These are phyloP conservation scores for Sporisorium iseilematis-ciliati DNA, from an alignment of 1,284 basidiomycete species.

Conservation along the genomic window DNA sequence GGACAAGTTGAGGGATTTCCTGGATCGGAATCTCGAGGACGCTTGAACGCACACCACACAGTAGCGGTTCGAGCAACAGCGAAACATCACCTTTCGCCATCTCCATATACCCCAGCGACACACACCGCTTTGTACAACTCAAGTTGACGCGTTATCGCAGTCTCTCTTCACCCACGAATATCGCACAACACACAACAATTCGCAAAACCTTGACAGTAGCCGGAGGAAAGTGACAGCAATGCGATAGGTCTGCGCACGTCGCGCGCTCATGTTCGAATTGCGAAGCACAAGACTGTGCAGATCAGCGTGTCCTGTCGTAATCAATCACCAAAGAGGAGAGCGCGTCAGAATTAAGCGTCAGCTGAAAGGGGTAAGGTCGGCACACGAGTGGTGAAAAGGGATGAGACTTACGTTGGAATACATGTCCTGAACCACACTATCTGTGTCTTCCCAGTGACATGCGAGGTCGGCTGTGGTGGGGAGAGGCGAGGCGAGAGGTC, in stretches of 20 bases:
- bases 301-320: constrained; percentile 48
- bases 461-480: constrained; percentile 50
- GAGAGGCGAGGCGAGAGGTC: neutral
- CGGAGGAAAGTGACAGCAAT: no score
- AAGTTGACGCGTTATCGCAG: neutral
- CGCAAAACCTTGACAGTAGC: no score
- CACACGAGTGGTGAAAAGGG: neutral
- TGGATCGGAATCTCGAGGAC: constrained; percentile 56
- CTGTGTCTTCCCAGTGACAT: constrained; percentile 61
- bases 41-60: constrained; percentile 20
- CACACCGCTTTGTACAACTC: neutral
- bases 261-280: constrained; percentile 42
- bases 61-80: no score
- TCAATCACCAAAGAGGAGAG: neutral
- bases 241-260: neutral
- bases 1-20: constrained; percentile 49
- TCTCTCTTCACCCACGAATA: no score
- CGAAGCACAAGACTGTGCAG: constrained; percentile 54
- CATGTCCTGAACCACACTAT: constrained; percentile 56
- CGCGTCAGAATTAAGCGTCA: no score
- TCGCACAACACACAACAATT: no score
- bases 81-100: no score
- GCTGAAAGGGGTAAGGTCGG: neutral
- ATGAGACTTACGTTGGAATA: constrained; percentile 45
- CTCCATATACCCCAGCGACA: constrained; percentile 1